A percentile compares a stretch with the other conserved stretches of the same genome.
Conservation (phyloP, 2,329 filamentous ascomycete genomes). For the Didymellaceae sp. region DNA sequence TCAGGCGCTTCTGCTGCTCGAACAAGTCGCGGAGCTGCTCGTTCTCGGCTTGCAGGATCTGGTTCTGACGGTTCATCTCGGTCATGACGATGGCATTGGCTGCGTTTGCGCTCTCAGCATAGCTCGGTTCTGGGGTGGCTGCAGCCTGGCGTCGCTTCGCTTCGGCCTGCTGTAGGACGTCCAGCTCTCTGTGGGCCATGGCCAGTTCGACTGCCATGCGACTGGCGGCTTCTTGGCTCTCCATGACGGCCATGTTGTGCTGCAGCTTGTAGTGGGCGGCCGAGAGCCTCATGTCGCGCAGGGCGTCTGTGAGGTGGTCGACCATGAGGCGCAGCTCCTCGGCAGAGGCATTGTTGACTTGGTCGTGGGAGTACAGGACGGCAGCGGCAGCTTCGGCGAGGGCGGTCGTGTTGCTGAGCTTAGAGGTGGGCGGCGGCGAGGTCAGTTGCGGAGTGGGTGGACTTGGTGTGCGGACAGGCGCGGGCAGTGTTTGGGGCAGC, state of each 20-base stretch:
- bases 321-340: conserved; percentile 62
- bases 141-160: conserved; percentile 67
- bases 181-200: conserved; percentile 86
- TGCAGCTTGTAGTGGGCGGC: conserved; percentile 91
- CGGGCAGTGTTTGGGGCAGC: conserved; percentile 38
- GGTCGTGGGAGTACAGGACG: conserved; percentile 56
- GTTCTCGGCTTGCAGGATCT: conserved; percentile 71
- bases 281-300: conserved; percentile 78
- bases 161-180: conserved; percentile 78
- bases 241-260: conserved; percentile 81
- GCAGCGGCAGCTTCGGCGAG: conserved; percentile 42
- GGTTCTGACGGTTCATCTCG: conserved; percentile 61
- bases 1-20: conserved; percentile 76
- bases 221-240: conserved; percentile 83
- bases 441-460: conserved; percentile 58
- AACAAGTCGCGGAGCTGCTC: conserved; percentile 68
- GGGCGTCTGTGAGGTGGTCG: conserved; percentile 57
- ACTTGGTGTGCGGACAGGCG: conserved; percentile 56
- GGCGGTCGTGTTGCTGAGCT: conserved; percentile 35
- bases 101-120: conserved; percentile 57
- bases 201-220: conserved; percentile 89
- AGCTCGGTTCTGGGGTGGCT: conserved; percentile 60
- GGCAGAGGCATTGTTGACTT: conserved; percentile 60
- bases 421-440: conserved; percentile 56
- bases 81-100: conserved; percentile 63